Evolutionary conservation across 345 rosid genomes (phyloP), one percentile per base, ranked within the genome.

Genomic region (Excoecaria agallocha): DNA sequence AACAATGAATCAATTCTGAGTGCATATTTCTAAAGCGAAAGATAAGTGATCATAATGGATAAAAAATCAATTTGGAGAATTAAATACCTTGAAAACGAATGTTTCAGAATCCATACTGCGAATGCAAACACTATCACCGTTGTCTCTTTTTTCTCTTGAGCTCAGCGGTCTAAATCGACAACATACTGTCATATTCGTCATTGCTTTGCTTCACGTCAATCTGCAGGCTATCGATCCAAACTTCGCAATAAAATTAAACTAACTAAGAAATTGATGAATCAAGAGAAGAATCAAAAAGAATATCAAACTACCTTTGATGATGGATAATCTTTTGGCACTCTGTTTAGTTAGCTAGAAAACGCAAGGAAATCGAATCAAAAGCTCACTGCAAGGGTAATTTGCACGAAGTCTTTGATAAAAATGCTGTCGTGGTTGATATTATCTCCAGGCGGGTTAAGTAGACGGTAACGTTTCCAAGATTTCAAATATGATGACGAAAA

Each of bases 81-180:
- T 30, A 64, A 55, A 41, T 52, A 90, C 93, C 90, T 91, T 89
- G 86, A 93, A 83, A 71, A 74, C 57, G 82, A 93, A 91, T 55
- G 76, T 82, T 51, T 91, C 94, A 15, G 78, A 35, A 79, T 88
- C 90, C 56, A 90, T 54, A 75, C 77, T 17, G 45, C 81, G 81
- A 83, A 90, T 76, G 79, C 91, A 87, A 55, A 86, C 80, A 38
- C 82, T 71, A 51, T 85, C 89, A 7, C 86, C 80, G 64, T 55
- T 78, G 16, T 85, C 93, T 41, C 74, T 83, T 71, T 78, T 82
- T 87, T 93, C 97, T 75, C 79, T 87, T 1, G 90, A 76, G 74
- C 87, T 91, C 77, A 89, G 61, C 6, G 98, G 97, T 84, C 98
- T 78, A 79, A 93, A 89, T 55, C 98, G 91, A 67, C 87, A 88